Evolutionary conservation across 163 green algal genomes (phyloP).

Genomic region (Prototheca wickerhamii): DNA sequence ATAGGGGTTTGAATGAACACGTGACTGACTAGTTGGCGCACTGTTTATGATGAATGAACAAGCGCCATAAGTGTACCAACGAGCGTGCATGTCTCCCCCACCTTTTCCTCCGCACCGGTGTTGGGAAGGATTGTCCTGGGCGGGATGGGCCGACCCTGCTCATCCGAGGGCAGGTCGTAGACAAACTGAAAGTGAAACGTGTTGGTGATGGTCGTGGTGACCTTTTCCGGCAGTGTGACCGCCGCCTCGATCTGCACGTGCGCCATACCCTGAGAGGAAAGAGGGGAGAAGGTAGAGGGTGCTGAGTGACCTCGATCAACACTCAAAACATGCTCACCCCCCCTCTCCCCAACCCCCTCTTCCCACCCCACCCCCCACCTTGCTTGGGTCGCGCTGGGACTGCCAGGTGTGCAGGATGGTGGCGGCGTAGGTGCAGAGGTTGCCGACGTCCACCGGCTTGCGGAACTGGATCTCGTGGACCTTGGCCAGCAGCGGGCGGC

Average conservation of each 20-base stretch:
- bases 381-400: not conserved
- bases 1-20: not conserved
- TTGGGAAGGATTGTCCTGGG: slow-evolving; percentile 31
- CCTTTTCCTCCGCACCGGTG: slow-evolving; percentile 24
- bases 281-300: not conserved
- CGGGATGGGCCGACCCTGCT: not conserved
- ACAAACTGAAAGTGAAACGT: slow-evolving; percentile 45
- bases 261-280: slow-evolving; percentile 18
- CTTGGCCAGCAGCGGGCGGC: slow-evolving; percentile 38
- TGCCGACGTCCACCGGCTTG: slow-evolving; percentile 68
- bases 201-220: slow-evolving; percentile 33
- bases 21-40: no score
- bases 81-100: not conserved
- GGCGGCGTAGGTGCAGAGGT: slow-evolving; percentile 62
- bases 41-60: no score
- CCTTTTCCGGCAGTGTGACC: slow-evolving; percentile 42
- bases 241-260: slow-evolving; percentile 40
- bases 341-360: no score
- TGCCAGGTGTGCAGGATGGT: slow-evolving; percentile 40
- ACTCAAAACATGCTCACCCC: no score
- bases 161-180: slow-evolving; percentile 1
- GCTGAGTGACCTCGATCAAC: not conserved
- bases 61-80: not conserved
- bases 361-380: slow-evolving; percentile 6
- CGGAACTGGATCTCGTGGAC: slow-evolving; percentile 69